Percentiles rank a stretch among this genome's conserved stretches.
Conservation (phyloP, 495 filamentous ascomycete genomes). For the Aspergillus bertholletiae region DNA sequence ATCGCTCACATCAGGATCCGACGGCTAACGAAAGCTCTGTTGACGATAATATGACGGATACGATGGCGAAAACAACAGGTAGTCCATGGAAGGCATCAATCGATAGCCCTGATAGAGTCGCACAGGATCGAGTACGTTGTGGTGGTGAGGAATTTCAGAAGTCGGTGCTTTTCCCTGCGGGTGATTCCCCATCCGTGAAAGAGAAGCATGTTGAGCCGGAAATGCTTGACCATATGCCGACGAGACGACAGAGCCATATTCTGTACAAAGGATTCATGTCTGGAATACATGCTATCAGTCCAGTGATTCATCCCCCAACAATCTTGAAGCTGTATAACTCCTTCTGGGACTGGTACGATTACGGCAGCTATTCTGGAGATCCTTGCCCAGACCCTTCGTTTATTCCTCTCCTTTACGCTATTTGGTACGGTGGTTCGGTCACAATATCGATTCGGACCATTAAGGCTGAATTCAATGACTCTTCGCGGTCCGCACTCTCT, state of each 20-base stretch:
- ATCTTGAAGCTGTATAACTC: slow-evolving; percentile 39
- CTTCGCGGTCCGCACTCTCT: slow-evolving; percentile 34
- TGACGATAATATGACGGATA: slow-evolving; percentile 18
- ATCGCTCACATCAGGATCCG: slow-evolving; percentile 34
- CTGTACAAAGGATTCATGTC: slow-evolving; percentile 48
- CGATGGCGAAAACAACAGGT: slow-evolving; percentile 5
- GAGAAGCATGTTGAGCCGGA: slow-evolving; percentile 39
- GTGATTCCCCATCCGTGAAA: slow-evolving; percentile 33
- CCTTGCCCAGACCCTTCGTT: slow-evolving; percentile 40
- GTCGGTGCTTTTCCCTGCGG: slow-evolving; percentile 36
- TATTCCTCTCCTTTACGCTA: slow-evolving; percentile 44
- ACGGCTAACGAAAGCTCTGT: slow-evolving; percentile 16
- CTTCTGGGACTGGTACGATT: slow-evolving; percentile 50
- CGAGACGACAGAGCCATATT: slow-evolving; percentile 44
- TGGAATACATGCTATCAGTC: slow-evolving; percentile 44
- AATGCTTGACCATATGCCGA: slow-evolving; percentile 43
- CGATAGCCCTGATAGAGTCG: slow-evolving; percentile 9
- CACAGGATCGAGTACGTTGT: slow-evolving; percentile 4
- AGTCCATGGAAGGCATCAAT: slow-evolving; percentile 23
- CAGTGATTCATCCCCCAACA: slow-evolving; percentile 42
- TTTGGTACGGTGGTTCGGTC: slow-evolving; percentile 48
- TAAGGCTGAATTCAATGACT: slow-evolving; percentile 39
- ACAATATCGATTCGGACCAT: slow-evolving; percentile 42
- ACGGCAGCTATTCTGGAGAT: slow-evolving; percentile 41
- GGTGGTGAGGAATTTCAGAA: slow-evolving; percentile 30